Evolutionary conservation across 805 yeast genomes (phyloP).

Genomic region (Metschnikowia cubensis): DNA sequence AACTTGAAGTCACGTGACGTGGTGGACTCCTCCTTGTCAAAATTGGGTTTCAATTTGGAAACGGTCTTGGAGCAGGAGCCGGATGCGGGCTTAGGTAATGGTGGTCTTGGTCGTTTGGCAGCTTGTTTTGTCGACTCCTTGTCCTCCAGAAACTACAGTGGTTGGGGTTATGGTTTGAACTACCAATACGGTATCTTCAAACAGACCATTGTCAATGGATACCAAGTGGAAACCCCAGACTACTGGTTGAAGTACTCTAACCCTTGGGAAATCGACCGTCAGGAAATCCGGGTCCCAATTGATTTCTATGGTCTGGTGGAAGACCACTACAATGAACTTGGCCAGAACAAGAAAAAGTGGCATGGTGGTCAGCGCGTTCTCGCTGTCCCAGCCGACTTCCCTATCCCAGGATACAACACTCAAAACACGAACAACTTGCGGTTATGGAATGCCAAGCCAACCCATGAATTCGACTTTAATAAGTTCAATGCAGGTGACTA

Average conservation of each 20-base stretch:
- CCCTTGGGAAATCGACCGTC: conserved; percentile 91
- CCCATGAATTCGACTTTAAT: conserved; percentile 84
- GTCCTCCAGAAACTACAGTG: conserved; percentile 81
- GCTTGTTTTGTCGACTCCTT: conserved; percentile 91
- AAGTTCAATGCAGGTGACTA: conserved; percentile 92
- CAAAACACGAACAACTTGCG: conserved; percentile 82
- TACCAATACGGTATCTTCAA: conserved; percentile 92
- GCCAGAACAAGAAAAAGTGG: conserved; percentile 65
- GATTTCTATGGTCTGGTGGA: conserved; percentile 83
- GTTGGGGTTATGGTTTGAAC: conserved; percentile 95
- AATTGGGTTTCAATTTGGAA: conserved; percentile 84
- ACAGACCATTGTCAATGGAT: conserved; percentile 85
- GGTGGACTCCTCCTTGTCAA: conserved; percentile 45
- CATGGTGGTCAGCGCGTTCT: conserved; percentile 83
- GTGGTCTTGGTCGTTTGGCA: conserved; percentile 91
- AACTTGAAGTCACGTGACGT: conserved; percentile 66
- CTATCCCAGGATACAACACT: conserved; percentile 87
- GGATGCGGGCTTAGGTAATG: conserved; percentile 93
- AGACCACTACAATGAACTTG: conserved; percentile 48
- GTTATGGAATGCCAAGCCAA: conserved; percentile 86
- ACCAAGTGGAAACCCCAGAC: conserved; percentile 92
- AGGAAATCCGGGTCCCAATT: conserved; percentile 83
- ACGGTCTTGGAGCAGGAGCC: conserved; percentile 84
- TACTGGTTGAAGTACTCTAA: conserved; percentile 86
- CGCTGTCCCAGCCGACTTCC: conserved; percentile 89